Conservation (phyloP, 192 early-diverging fungal genomes). For the Allomyces macrogynus region DNA sequence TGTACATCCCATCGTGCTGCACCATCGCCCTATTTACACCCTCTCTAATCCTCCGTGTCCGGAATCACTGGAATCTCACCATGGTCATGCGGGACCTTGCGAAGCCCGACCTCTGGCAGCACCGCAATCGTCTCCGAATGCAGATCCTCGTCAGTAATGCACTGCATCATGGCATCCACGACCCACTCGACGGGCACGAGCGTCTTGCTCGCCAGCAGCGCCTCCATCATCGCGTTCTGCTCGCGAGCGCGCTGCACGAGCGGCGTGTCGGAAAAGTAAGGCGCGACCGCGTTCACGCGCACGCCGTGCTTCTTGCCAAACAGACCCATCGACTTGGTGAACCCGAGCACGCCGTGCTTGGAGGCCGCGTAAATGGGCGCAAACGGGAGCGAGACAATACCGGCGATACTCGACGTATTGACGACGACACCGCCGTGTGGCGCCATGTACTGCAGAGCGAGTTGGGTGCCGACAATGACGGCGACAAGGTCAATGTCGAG, state of each 20-base stretch:
- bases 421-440: conserved; percentile 39
- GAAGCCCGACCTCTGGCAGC: no score
- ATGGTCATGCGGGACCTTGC: no score
- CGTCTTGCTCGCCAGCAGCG: background rate
- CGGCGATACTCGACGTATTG: conserved; percentile 57
- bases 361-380: conserved; percentile 55
- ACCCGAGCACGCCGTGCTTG: conserved; percentile 52
- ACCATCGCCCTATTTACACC: no score
- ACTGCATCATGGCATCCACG: no score
- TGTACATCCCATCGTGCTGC: no score
- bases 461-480: conserved; percentile 50
- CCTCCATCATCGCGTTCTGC: conserved; percentile 11
- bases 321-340: conserved; percentile 27
- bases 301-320: conserved; percentile 18
- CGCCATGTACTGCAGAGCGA: conserved; percentile 40
- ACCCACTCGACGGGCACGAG: no score
- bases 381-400: conserved; percentile 24
- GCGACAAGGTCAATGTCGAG: conserved; percentile 58
- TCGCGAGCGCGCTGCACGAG: conserved; percentile 17
- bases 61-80: no score
- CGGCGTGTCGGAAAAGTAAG: conserved; percentile 29
- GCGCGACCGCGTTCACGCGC: conserved; percentile 42
- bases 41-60: no score
- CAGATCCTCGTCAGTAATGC: no score
- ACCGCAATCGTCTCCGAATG: no score